Evolutionary conservation across 208 protist species (phyloP).

Genomic region (Trypanosoma lewisi): DNA sequence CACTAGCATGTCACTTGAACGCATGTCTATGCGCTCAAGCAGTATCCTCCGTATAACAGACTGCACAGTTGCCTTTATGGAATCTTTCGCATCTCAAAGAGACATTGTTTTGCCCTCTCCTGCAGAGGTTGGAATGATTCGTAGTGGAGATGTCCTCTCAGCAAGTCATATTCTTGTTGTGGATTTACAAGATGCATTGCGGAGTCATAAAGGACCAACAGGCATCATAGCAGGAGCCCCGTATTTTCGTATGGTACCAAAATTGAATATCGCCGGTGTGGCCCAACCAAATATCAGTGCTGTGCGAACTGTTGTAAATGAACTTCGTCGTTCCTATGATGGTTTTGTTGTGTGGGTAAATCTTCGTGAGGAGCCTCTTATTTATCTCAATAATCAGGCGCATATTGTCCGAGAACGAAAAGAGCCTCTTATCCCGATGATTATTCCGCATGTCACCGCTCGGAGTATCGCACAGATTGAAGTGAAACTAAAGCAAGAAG

Average conservation of each 20-base stretch:
- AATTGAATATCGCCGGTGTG: slow-evolving; percentile 81
- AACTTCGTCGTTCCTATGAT: slow-evolving; percentile 64
- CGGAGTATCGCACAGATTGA: slow-evolving; percentile 74
- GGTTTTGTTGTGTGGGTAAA: slow-evolving; percentile 82
- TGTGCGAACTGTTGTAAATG: slow-evolving; percentile 77
- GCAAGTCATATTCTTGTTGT: slow-evolving; percentile 72
- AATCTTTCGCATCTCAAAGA: slow-evolving; percentile 53
- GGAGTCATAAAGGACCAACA: slow-evolving; percentile 49
- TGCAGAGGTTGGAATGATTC: slow-evolving; percentile 48
- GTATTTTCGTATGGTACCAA: slow-evolving; percentile 85
- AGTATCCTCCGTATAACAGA: slow-evolving; percentile 58
- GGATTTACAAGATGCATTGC: slow-evolving; percentile 75
- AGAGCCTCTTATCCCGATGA: slow-evolving; percentile 72
- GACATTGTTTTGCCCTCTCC: slow-evolving; percentile 74
- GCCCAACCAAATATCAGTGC: slow-evolving; percentile 76
- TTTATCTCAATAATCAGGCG: slow-evolving; percentile 85
- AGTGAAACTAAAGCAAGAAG: slow-evolving; percentile 81
- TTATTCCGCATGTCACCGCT: slow-evolving; percentile 81
- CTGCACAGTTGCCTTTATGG: slow-evolving; percentile 65
- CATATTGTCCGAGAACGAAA: slow-evolving; percentile 83
- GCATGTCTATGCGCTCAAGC: slow-evolving; percentile 60
- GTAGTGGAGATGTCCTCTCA: slow-evolving; percentile 79
- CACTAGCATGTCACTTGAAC: slow-evolving; percentile 35
- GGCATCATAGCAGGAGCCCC: slow-evolving; percentile 82
- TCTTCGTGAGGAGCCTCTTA: slow-evolving; percentile 82